Conservation (phyloP, 306 rosid species). For the Trifolium subterraneum region DNA sequence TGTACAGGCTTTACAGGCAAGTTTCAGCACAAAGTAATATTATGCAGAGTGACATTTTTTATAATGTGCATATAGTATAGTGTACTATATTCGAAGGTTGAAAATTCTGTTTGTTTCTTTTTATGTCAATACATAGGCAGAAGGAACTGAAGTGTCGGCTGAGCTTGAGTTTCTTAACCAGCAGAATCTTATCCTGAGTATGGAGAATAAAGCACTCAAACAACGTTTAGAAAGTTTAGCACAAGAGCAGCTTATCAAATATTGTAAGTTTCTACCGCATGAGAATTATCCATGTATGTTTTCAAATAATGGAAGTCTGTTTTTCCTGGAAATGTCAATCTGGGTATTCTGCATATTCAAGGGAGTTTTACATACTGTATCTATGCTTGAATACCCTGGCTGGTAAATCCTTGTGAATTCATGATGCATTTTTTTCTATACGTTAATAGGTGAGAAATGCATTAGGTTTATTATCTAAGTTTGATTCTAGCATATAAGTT, state of each 20-base stretch:
- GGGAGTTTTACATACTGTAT: constrained; percentile 23
- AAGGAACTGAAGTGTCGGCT: constrained; percentile 93
- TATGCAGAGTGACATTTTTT: constrained; percentile 15
- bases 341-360: constrained; percentile 18
- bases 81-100: constrained; percentile 27
- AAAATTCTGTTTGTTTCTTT: constrained; percentile 40
- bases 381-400: constrained; percentile 18
- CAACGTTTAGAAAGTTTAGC: constrained; percentile 91
- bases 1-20: constrained; percentile 93
- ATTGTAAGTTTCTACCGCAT: constrained; percentile 63
- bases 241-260: constrained; percentile 96
- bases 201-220: constrained; percentile 99
- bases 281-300: constrained; percentile 16
- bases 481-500: constrained; percentile 25
- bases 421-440: constrained; percentile 25
- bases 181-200: constrained; percentile 85
- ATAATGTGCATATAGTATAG: constrained; percentile 30
- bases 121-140: constrained; percentile 62
- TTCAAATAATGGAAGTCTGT: constrained; percentile 18
- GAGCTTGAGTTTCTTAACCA: constrained; percentile 97
- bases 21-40: constrained; percentile 45
- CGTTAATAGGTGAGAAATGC: constrained; percentile 18
- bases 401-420: constrained; percentile 21
- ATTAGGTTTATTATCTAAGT: constrained; percentile 26
- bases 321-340: constrained; percentile 24